Evolutionary conservation across 768 basidiomycete species (phyloP).

Genomic region (Kwoniella heveanensis): DNA sequence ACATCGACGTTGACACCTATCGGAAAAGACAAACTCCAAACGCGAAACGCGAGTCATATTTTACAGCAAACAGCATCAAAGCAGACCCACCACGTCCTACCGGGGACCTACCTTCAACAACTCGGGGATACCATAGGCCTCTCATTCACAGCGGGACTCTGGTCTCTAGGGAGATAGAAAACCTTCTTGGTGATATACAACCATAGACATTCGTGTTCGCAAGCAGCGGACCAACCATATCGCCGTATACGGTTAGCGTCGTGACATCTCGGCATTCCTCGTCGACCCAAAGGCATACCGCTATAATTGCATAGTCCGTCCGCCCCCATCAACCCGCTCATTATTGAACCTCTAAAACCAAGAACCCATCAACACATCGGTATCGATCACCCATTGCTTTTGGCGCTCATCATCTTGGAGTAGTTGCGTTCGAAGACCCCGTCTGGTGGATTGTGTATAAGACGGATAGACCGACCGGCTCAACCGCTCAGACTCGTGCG

Average conservation of each 20-base stretch:
- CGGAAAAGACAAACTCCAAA: too few species aligned
- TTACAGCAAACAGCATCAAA: too few species aligned
- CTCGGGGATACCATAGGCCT: too few species aligned
- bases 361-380: too few species aligned
- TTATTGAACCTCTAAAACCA: slow-evolving; percentile 3
- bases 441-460: background rate
- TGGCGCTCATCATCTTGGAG: background rate
- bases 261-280: background rate
- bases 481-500: too few species aligned
- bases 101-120: too few species aligned
- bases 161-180: background rate
- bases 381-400: background rate
- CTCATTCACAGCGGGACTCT: background rate
- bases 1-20: too few species aligned
- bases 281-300: background rate
- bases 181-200: too few species aligned
- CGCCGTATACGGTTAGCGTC: background rate
- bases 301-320: background rate
- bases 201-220: too few species aligned
- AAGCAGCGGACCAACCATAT: background rate
- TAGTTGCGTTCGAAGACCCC: background rate
- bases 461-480: background rate
- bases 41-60: too few species aligned
- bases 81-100: background rate
- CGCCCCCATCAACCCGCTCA: background rate